Conservation (phyloP, 2,329 filamentous ascomycete species). For the Botrytis aclada region DNA sequence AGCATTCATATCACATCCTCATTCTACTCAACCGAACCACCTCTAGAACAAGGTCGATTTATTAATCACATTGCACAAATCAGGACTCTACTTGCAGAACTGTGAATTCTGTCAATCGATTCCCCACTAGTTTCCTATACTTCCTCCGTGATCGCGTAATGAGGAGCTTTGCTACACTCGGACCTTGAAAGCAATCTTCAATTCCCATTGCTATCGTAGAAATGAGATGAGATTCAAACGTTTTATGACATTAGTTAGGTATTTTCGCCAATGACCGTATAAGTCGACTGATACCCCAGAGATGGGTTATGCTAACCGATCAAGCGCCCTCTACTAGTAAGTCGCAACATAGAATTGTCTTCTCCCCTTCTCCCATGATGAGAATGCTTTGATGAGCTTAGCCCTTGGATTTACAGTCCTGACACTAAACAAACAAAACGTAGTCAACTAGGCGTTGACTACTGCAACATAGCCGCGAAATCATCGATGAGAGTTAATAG, state of each 20-base stretch:
- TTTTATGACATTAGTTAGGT: neutral
- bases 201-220: neutral
- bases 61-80: neutral
- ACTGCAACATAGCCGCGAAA: neutral
- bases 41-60: neutral
- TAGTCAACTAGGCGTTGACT: neutral
- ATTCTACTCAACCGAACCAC: neutral
- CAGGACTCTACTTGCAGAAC: neutral
- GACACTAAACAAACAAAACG: neutral
- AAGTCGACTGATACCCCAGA: neutral
- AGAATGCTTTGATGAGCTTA: neutral
- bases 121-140: neutral
- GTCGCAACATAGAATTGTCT: neutral
- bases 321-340: neutral
- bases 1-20: neutral
- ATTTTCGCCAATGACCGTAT: neutral
- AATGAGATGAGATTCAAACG: neutral
- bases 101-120: neutral
- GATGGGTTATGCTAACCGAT: neutral
- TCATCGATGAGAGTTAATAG: neutral
- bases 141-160: neutral
- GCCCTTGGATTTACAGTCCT: neutral
- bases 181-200: neutral
- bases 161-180: no score
- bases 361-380: neutral